Evolutionary conservation across 2,329 filamentous ascomycete genomes (phyloP), one percentile per base, ranked within the genome.

Genomic region (Botrytis sinoallii): DNA sequence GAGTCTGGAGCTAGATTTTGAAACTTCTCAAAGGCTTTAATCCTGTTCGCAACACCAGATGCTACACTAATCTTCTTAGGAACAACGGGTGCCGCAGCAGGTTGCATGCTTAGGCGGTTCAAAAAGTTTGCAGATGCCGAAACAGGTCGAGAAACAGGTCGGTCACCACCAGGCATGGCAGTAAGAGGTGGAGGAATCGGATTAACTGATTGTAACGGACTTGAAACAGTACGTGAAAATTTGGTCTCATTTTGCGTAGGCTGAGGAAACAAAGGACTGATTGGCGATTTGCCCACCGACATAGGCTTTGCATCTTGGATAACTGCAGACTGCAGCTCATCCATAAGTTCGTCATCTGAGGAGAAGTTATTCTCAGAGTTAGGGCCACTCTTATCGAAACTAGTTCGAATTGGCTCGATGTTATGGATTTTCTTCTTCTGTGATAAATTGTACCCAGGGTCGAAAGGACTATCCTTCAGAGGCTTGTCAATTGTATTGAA

Each of bases 11-110:
- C 74, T 77, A 75, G 77, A 80, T 86, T 83, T 74, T 91, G 87
- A 77, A 96, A 87, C 82, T 94, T 95, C 81, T 97, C 93, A 71
- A 99, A 85, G 10, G 95, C 94, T 82, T 97, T 97, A 82, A 98
- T 98, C 60, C 96, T 91, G 81, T 95, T 93, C 4, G 95, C 97
- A 75, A 99, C 98, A 77, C 93, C 94, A 14, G 93, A 94, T 12
- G 94, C 95, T 38, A 98, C 88, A 79, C 93, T 96, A 77, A 91
- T 87, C 81, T 95, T 97, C 81, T 93, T 94, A 5, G 65, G 6
- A 44, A 87, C 84, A 68, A 91, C 80, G 70, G 87, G 86, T 22
- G 87, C 25, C 4, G 57, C 82, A n/a, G 83, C 70, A 59, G 78
- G 81, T 44, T 85, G 82, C 77, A 89, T 88, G 75, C 87, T 88